Base-by-base conservation (phyloP, 768 basidiomycete genomes). In the Termitomyces sp. region DNA sequence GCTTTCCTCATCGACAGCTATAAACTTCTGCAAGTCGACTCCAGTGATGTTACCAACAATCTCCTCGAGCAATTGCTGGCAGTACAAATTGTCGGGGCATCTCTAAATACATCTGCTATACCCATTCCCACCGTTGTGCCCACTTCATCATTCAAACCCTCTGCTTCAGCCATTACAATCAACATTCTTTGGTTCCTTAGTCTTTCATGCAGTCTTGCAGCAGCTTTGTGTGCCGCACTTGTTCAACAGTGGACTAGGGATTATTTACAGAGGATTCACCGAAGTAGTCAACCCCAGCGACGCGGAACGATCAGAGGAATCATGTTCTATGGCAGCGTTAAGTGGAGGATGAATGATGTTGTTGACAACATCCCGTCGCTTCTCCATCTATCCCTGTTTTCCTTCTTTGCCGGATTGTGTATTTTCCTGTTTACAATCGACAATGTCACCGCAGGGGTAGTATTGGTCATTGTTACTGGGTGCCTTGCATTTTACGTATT, bases 1-100 rank as follows among this genome's bases (percentile, higher is more conserved):
- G 67, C 73, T 1, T 77, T 76, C 48, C 65, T 71, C 11, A 66
- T 74, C 17, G 68, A 73, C 42, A 72, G 68, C 10, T 71, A 74
- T 55, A 62, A 67, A 41, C 57, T 62, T 30, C 64, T 77, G 10
- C 47, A 66, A 16, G 67, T 65, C 35, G 62, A 76, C 44, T 61
- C 71, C 2, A 51, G 57, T 25, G 67, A 68, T 7, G 56, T 56
- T 17, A 65, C 65, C 9, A 63, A 63, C 8, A 62, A 58, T 39
- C 63, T 71, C 46, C 61, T 75, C 19, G 48, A 61, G 0, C 60
- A 65, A 37, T 16, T 37, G 3, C 35, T 16, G 5, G 14, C 35
- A 5, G 16, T 5, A 37, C 35, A 37, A 17, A 21, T 59, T 66
- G 10, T 55, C 62, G 17, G 50, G 56, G 67, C 14, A 37, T 37